Evolutionary conservation across 176 grass and related monocot species (phyloP).

Genomic region (Alloteropsis semialata): DNA sequence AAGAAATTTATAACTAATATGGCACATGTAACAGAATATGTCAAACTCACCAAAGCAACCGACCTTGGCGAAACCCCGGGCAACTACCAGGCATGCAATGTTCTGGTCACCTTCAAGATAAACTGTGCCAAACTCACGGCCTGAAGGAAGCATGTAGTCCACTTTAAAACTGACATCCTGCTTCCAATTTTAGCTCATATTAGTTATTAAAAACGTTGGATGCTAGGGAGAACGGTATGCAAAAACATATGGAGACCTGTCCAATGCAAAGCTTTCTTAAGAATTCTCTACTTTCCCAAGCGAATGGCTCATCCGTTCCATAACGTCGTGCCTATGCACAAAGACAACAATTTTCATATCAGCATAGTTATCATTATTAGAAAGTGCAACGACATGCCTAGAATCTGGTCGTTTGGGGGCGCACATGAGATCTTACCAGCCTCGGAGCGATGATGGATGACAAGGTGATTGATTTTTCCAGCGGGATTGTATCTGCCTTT

Average conservation of each 20-base stretch:
- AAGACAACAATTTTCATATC: not conserved
- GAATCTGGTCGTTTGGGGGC: not conserved
- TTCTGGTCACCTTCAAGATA: conserved; percentile 70
- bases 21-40: not conserved
- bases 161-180: conserved; percentile 74
- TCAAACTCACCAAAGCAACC: not conserved
- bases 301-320: conserved; percentile 83
- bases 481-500: conserved; percentile 44
- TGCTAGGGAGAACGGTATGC: too few species aligned
- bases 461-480: conserved; percentile 73
- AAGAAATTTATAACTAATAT: conserved; percentile 6
- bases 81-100: conserved; percentile 53
- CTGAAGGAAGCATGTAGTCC: conserved; percentile 50
- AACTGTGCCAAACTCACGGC: conserved; percentile 78
- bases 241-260: conserved; percentile 49
- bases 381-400: too few species aligned
- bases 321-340: conserved; percentile 54
- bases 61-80: conserved; percentile 76
- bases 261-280: conserved; percentile 79
- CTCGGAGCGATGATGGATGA: conserved; percentile 69
- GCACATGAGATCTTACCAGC: conserved; percentile 47
- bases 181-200: not conserved
- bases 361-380: too few species aligned
- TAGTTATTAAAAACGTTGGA: not conserved
- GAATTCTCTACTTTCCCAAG: conserved; percentile 91